phyloP scores from a whole-genome alignment of 2,329 filamentous ascomycete species.

The Verticillium dahliae region DNA sequence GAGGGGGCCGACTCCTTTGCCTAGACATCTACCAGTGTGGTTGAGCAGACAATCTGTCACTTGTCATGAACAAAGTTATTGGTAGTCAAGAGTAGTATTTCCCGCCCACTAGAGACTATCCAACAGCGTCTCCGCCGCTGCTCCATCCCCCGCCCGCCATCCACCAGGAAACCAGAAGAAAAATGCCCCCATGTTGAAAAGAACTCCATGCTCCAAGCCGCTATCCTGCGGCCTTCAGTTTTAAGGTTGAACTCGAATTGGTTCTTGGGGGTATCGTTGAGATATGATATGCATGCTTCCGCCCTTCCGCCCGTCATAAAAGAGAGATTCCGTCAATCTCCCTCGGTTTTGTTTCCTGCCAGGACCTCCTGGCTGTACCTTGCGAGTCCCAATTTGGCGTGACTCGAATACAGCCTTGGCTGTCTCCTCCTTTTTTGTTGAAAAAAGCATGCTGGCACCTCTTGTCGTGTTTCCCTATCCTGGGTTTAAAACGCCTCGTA shows the following conservation, averaged over 20 bases:
- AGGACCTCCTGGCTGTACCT: constrained; percentile 14
- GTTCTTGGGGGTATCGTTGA: constrained; percentile 32
- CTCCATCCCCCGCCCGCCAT: not conserved
- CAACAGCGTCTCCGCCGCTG: not conserved
- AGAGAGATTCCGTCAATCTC: not conserved
- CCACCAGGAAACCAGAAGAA: not conserved
- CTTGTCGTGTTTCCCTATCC: constrained; percentile 11
- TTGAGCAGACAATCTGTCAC: no score
- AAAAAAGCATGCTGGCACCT: constrained; percentile 6
- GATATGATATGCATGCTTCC: constrained; percentile 25
- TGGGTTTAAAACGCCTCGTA: constrained; percentile 12
- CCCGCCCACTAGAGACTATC: not conserved
- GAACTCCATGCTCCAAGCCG: constrained; percentile 5
- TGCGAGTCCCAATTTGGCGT: constrained; percentile 9
- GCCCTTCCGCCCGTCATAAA: constrained; percentile 3
- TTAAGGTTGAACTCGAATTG: constrained; percentile 1
- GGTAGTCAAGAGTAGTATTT: not conserved
- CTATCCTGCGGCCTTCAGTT: constrained; percentile 1
- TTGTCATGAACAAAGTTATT: not conserved
- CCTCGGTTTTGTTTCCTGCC: constrained; percentile 12
- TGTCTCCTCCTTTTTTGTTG: constrained; percentile 1
- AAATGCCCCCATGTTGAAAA: constrained; percentile 3
- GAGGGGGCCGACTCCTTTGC: no score
- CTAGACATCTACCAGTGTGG: no score
- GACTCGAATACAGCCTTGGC: not conserved